phyloP scores from a whole-genome alignment of 805 yeast genomes.

The Spathaspora hagerdaliae region DNA sequence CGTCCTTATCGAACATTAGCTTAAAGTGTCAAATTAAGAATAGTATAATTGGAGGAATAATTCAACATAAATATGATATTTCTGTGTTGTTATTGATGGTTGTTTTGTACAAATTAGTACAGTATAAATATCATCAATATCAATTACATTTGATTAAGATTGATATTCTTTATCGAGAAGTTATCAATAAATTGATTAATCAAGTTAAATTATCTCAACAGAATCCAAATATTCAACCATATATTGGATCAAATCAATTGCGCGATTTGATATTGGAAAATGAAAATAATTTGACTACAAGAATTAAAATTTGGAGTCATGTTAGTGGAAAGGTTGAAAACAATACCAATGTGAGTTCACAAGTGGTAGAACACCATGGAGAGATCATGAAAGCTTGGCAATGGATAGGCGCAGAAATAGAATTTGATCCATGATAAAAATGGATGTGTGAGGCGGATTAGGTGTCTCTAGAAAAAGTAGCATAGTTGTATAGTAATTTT shows the following conservation, averaged over 20 bases:
- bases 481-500: too few species aligned
- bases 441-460: not conserved
- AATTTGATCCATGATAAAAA: conserved; percentile 3
- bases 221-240: conserved; percentile 34
- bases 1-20: conserved; percentile 62
- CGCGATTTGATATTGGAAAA: conserved; percentile 56
- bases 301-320: conserved; percentile 53
- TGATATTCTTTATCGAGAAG: conserved; percentile 44
- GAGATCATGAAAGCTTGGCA: conserved; percentile 87
- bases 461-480: too few species aligned
- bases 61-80: conserved; percentile 19
- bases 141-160: conserved; percentile 38
- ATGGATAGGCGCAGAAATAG: conserved; percentile 51
- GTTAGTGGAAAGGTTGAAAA: conserved; percentile 56
- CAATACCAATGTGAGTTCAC: conserved; percentile 60
- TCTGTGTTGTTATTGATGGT: conserved; percentile 13
- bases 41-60: conserved; percentile 40
- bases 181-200: conserved; percentile 46
- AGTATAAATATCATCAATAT: conserved; percentile 32
- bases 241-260: conserved; percentile 66
- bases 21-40: conserved; percentile 53
- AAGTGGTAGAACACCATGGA: conserved; percentile 72
- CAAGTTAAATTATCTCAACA: conserved; percentile 26
- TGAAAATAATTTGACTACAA: conserved; percentile 34
- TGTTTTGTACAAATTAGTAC: conserved; percentile 18